phyloP scores from a whole-genome alignment of 176 grass and related monocot genomes.

The Saccharum spontaneum region DNA sequence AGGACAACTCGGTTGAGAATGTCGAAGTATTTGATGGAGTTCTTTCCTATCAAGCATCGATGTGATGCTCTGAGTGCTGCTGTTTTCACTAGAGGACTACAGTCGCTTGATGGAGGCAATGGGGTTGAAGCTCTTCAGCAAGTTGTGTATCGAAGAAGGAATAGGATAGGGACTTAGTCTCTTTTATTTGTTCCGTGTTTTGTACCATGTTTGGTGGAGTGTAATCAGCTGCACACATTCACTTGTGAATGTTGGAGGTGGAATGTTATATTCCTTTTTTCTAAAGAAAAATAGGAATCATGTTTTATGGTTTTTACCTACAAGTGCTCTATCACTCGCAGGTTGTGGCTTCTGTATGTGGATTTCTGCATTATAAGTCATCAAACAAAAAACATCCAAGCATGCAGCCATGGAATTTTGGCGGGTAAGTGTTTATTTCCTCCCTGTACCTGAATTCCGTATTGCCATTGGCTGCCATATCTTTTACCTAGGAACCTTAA shows the following conservation, averaged over 20 bases:
- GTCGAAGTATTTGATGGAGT: not conserved
- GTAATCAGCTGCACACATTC: not conserved
- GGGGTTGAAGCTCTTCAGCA: not conserved
- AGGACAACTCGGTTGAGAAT: not conserved
- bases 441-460: not conserved
- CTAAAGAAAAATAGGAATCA: not conserved
- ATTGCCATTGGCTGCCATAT: not conserved
- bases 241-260: too few relatives aligned
- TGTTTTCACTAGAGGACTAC: not conserved
- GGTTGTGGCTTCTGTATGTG: conserved; percentile 82
- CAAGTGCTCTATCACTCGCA: conserved; percentile 39
- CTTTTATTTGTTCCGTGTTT: not conserved
- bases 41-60: not conserved
- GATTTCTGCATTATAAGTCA: conserved; percentile 86
- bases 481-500: not conserved
- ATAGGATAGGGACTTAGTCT: not conserved
- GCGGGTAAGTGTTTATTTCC: conserved; percentile 53
- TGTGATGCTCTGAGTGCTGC: not conserved
- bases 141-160: not conserved
- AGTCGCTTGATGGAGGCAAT: not conserved
- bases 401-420: conserved; percentile 83
- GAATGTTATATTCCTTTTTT: not conserved
- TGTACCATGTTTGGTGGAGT: not conserved
- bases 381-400: conserved; percentile 69
- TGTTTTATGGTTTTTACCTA: conserved; percentile 6